These are phyloP conservation scores for Gonapodya sp. DNA, from an alignment of 192 early-diverging fungal species.

Conservation along the genomic window DNA sequence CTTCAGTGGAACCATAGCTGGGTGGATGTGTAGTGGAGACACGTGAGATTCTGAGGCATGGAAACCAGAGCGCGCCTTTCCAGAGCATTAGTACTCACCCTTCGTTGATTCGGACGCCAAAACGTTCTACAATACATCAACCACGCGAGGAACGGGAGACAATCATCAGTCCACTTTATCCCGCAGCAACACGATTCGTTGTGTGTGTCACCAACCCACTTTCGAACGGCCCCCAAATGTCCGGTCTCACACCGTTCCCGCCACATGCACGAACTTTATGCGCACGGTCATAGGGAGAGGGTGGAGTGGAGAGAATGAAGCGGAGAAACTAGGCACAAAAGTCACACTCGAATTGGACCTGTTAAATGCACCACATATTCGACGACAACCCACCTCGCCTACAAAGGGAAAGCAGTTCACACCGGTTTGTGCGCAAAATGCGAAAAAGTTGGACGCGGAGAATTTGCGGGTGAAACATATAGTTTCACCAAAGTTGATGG, in stretches of 20 bases:
- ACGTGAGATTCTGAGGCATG: background rate
- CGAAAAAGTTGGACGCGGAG: conserved; percentile 6
- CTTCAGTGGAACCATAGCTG: conserved; percentile 7
- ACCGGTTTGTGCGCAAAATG: conserved; percentile 5
- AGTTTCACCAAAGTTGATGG: background rate
- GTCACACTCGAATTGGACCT: background rate
- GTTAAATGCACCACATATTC: background rate
- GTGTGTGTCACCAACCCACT: no score
- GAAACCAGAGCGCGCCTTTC: background rate
- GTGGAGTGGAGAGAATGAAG: conserved; percentile 45
- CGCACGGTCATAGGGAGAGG: conserved; percentile 32
- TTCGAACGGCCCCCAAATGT: conserved; percentile 54
- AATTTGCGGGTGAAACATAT: conserved; percentile 2
- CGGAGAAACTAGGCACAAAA: conserved; percentile 15
- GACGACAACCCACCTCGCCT: background rate
- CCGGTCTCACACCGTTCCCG: conserved; percentile 62
- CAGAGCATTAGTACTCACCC: background rate
- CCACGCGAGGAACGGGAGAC: no score
- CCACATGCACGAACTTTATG: conserved; percentile 44
- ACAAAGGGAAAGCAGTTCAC: background rate
- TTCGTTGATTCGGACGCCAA: background rate
- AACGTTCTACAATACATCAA: no score
- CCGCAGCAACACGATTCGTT: no score
- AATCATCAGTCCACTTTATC: no score
- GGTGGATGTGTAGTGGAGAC: background rate